Conservation (phyloP, 208 protist genomes). For the Trypanosoma caninum region DNA sequence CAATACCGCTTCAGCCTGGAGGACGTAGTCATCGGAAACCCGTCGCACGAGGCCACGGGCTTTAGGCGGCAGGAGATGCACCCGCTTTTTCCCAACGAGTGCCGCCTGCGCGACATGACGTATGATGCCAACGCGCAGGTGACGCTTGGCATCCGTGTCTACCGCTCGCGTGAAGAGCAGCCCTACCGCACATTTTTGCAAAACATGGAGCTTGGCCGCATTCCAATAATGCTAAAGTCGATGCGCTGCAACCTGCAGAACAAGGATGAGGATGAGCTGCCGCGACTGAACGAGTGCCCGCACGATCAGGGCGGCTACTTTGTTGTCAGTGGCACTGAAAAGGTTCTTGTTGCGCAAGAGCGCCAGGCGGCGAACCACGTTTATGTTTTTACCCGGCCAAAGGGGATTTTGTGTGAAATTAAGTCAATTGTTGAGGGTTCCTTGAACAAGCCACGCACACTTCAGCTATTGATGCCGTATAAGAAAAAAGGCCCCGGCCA, state of each 20-base stretch:
- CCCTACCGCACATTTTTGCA: constrained; percentile 21
- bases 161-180: constrained; percentile 30
- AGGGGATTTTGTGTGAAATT: constrained; percentile 95
- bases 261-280: constrained; percentile 57
- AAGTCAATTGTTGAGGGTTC: constrained; percentile 88
- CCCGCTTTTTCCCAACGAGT: constrained; percentile 92
- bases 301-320: constrained; percentile 98
- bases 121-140: constrained; percentile 85
- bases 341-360: constrained; percentile 94
- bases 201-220: constrained; percentile 59
- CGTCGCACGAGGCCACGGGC: constrained; percentile 60
- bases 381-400: constrained; percentile 94
- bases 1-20: constrained; percentile 72
- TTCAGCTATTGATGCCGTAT: constrained; percentile 92
- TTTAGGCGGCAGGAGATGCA: constrained; percentile 50
- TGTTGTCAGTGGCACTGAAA: constrained; percentile 97
- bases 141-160: constrained; percentile 33
- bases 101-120: constrained; percentile 96
- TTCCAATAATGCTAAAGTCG: constrained; percentile 96
- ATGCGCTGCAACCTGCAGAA: constrained; percentile 84
- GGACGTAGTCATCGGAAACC: constrained; percentile 82
- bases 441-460: constrained; percentile 78
- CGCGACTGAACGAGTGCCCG: constrained; percentile 90
- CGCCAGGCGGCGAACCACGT: constrained; percentile 93
- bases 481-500: constrained; percentile 31